These are phyloP conservation scores for Wickerhamomyces sp. DNA, from an alignment of 1,139 yeast genomes.

Conservation along the genomic window DNA sequence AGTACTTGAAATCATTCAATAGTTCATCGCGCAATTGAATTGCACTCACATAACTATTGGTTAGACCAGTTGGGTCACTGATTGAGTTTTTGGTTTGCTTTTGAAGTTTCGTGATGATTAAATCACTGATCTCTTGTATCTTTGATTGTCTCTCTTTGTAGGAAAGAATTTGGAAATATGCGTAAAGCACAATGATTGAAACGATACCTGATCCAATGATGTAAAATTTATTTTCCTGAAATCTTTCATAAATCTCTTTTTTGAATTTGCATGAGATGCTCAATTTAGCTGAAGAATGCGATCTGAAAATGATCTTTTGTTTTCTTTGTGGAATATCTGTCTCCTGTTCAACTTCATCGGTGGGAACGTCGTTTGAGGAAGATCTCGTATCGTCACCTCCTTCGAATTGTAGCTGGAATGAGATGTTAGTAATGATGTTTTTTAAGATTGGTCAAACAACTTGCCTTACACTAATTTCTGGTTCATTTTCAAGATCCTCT, in stretches of 20 bases:
- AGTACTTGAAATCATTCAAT: conserved; percentile 40
- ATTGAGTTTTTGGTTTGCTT: conserved; percentile 33
- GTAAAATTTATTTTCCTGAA: conserved; percentile 37
- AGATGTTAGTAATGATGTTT: conserved; percentile 24
- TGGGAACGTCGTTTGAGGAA: conserved; percentile 24
- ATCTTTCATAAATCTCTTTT: conserved; percentile 46
- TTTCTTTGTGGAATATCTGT: conserved; percentile 30
- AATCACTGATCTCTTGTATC: conserved; percentile 27
- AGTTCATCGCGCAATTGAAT: conserved; percentile 75
- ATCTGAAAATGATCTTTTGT: conserved; percentile 54
- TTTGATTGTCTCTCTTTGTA: conserved; percentile 35
- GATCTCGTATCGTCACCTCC: conserved; percentile 24
- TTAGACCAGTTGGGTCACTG: conserved; percentile 30
- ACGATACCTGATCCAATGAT: conserved; percentile 29
- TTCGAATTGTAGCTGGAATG: conserved; percentile 26
- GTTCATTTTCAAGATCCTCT: conserved; percentile 60
- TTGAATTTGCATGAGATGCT: conserved; percentile 57
- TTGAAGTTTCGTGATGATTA: conserved; percentile 41
- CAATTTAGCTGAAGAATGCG: conserved; percentile 65
- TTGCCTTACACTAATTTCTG: conserved; percentile 84
- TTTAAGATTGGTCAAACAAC: conserved; percentile 33
- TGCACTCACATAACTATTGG: conserved; percentile 55
- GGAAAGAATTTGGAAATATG: conserved; percentile 33
- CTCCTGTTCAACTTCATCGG: conserved; percentile 34
- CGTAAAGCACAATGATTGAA: conserved; percentile 21